Base-by-base conservation (phyloP, 1,284 basidiomycete species). In the Exobasidium rhododendri region DNA sequence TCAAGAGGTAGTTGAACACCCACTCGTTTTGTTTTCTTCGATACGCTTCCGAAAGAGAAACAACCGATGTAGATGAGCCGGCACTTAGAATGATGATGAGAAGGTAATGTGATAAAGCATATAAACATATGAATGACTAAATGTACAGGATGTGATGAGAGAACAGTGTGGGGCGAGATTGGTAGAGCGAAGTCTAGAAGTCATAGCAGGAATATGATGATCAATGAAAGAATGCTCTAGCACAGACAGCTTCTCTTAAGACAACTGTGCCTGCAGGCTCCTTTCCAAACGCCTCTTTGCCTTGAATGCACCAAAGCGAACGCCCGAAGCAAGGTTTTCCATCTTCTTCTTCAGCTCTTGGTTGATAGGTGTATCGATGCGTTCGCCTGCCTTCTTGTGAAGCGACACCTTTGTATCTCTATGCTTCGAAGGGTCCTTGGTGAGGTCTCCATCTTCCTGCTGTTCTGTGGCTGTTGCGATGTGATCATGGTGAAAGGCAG, bases 281-380 rank as follows among this genome's bases (percentile, higher is more conserved):
- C 47, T 20, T 50, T 50, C 47, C 22, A 50, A 26, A 24, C 26
- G 22, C 14, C 47, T n/a, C 28, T 50, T 50, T 7, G 47, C 29
- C 28, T 55, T 55, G 17, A 55, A 55, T 17, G 52, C 40, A n/a
- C 29, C 29, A 22, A 55, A 55, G 2, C 52, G 52, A 6, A 55
- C 20, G 17, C 52, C 52, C 29, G 29, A 22, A 44, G 52, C 30
- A 44, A 55, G 24, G 3, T 22, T 55, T 11, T 32, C 32, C 52
- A 55, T 55, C 52, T 55, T 55, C 22, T 31, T 35, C n/a, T 31
- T 26, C 22, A 55, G 28, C n/a, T 50, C 47, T 24, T 50, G 47
- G 14, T 55, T 26, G 13, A 20, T 55, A 26, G 24, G 24, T 3
- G 30, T 6, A 17, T 55, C 52, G 22, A 13, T 22, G 2, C n/a